Conservation (phyloP, 129 eudicot species). For the Dittrichia graveolens region DNA sequence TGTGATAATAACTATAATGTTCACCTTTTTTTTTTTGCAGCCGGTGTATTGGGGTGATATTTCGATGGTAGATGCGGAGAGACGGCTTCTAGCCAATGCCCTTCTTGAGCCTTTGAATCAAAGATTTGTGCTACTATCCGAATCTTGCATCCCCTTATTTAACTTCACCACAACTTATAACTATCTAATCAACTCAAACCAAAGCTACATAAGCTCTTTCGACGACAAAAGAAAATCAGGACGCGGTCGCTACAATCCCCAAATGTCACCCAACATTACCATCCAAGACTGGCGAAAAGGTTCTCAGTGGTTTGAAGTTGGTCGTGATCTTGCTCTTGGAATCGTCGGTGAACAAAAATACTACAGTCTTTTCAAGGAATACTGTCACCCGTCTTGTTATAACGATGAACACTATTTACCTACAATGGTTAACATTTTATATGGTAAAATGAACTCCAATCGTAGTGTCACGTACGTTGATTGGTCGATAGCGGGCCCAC, state of each 20-base stretch:
- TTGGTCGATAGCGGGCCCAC: constrained; percentile 39
- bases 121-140: constrained; percentile 43
- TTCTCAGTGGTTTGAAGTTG: constrained; percentile 25
- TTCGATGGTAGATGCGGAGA: constrained; percentile 47
- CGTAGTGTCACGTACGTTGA: constrained; percentile 32
- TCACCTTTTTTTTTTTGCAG: constrained; percentile 14
- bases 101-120: constrained; percentile 42
- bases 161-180: constrained; percentile 40
- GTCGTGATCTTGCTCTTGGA: constrained; percentile 42
- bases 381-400: constrained; percentile 44
- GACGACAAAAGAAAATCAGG: constrained; percentile 38
- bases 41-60: constrained; percentile 45
- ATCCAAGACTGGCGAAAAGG: constrained; percentile 37
- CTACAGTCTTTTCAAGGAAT: constrained; percentile 34
- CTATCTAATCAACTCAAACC: constrained; percentile 34
- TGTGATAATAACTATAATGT: no score
- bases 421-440: constrained; percentile 38
- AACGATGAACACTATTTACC: constrained; percentile 48
- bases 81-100: constrained; percentile 41
- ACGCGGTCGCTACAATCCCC: constrained; percentile 44
- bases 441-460: constrained; percentile 34
- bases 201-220: constrained; percentile 37
- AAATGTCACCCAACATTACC: constrained; percentile 38
- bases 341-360: constrained; percentile 30
- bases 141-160: constrained; percentile 44